phyloP scores from a whole-genome alignment of 192 early-diverging fungal species.

The Coemansia sp. region DNA sequence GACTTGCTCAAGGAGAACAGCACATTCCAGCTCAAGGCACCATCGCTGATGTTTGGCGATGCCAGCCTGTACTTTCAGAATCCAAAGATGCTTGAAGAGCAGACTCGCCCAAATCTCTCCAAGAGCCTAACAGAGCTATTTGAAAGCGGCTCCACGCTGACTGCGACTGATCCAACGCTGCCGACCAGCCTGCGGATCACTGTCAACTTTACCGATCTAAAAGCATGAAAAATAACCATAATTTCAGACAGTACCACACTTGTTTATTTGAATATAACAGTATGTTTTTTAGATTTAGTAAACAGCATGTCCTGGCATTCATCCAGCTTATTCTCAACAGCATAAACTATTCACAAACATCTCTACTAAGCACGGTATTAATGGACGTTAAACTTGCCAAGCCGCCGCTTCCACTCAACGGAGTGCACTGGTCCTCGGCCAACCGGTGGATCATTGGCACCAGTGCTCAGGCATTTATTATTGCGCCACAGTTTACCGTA shows the following conservation, averaged over 20 bases:
- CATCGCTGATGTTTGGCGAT: conserved; percentile 63
- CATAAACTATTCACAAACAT: not conserved
- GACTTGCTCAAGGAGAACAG: conserved; percentile 73
- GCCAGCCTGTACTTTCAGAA: conserved; percentile 85
- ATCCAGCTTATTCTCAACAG: not conserved
- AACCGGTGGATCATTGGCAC: conserved; percentile 48
- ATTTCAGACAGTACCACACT: not conserved
- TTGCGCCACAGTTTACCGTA: conserved; percentile 16
- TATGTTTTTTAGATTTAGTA: not conserved
- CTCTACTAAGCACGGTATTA: not conserved
- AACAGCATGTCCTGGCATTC: not conserved
- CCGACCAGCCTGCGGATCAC: conserved; percentile 43
- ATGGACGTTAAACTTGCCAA: conserved; percentile 29
- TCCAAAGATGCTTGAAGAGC: conserved; percentile 73
- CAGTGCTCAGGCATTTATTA: conserved; percentile 15
- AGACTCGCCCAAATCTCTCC: conserved; percentile 82
- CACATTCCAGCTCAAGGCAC: conserved; percentile 81
- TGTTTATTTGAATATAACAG: not conserved
- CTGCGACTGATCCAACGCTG: conserved; percentile 74
- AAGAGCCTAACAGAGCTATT: conserved; percentile 68
- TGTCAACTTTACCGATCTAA: conserved; percentile 22
- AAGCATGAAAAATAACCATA: not conserved
- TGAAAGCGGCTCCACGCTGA: conserved; percentile 66
- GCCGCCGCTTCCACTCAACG: conserved; percentile 20
- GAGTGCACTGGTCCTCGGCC: conserved; percentile 32